Percentiles rank a stretch among this genome's conserved stretches.
Evolutionary conservation across 2,329 filamentous ascomycete genomes (phyloP).

Genomic region (Diaporthe vaccinii): DNA sequence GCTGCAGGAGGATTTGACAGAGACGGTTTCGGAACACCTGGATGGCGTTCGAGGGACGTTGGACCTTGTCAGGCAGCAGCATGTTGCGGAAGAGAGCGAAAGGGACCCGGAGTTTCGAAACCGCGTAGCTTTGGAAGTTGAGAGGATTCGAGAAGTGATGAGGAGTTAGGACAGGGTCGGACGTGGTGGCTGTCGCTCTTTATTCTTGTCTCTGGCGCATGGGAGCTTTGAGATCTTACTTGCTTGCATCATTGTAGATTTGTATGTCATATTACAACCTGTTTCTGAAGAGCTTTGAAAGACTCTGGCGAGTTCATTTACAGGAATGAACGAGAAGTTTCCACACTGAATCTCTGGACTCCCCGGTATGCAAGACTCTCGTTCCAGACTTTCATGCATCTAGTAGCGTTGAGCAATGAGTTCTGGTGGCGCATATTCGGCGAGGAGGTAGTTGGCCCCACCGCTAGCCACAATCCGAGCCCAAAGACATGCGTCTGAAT

Average conservation of each 20-base stretch:
- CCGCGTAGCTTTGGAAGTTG: slow-evolving; percentile 2
- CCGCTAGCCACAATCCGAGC: background rate
- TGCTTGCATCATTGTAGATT: background rate
- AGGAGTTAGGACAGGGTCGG: slow-evolving; percentile 31
- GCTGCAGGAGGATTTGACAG: background rate
- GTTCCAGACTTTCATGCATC: background rate
- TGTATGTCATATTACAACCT: too few relatives aligned
- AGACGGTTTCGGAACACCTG: background rate
- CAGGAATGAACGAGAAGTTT: background rate
- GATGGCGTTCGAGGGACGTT: background rate
- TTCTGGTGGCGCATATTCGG: rapidly evolving
- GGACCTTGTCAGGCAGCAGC: background rate
- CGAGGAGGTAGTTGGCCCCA: background rate
- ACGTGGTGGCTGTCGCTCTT: background rate
- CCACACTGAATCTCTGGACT: too few relatives aligned
- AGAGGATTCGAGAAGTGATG: slow-evolving; percentile 36
- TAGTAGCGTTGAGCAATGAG: background rate
- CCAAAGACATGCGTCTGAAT: background rate
- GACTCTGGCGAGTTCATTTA: background rate
- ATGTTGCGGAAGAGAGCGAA: slow-evolving; percentile 1
- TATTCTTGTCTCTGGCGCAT: background rate
- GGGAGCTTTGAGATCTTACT: background rate
- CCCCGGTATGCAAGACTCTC: background rate
- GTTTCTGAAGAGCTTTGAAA: background rate
- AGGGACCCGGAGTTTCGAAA: background rate